phyloP scores from a whole-genome alignment of 306 rosid species.

The Corylus heterophylla region DNA sequence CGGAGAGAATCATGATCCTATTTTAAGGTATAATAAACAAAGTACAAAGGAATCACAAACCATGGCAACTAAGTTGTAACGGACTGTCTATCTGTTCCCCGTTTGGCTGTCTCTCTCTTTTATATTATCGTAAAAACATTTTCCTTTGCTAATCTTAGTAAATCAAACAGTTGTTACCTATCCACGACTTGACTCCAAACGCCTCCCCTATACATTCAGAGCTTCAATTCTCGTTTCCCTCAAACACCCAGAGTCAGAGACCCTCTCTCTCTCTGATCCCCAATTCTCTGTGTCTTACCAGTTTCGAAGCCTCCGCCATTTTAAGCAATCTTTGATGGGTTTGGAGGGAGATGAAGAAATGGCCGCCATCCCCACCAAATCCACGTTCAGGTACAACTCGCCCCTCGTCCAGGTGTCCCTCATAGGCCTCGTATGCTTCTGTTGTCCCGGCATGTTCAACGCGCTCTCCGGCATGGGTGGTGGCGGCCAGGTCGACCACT shows the following conservation, averaged over 20 bases:
- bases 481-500: conserved; percentile 74
- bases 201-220: too few species aligned
- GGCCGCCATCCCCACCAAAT: conserved; percentile 21
- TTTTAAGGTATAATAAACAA: too few species aligned
- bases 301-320: neutral
- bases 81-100: too few species aligned
- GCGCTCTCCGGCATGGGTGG: conserved; percentile 96
- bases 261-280: neutral
- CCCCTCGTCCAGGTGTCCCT: conserved; percentile 61
- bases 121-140: too few species aligned
- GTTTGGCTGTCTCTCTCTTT: too few species aligned
- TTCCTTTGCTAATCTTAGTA: too few species aligned
- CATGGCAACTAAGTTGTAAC: too few species aligned
- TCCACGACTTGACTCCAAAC: too few species aligned
- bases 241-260: neutral
- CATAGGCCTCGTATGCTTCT: conserved; percentile 81
- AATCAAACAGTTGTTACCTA: too few species aligned
- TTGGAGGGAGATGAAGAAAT: conserved; percentile 41
- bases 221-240: neutral
- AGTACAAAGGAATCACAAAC: too few species aligned
- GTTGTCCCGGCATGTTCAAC: conserved; percentile 96
- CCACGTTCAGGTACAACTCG: conserved; percentile 65
- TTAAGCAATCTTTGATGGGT: conserved; percentile 42
- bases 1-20: too few species aligned
- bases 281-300: neutral